Evolutionary conservation across 495 filamentous ascomycete species (phyloP).

Genomic region (Hyaloscypha bicolor): DNA sequence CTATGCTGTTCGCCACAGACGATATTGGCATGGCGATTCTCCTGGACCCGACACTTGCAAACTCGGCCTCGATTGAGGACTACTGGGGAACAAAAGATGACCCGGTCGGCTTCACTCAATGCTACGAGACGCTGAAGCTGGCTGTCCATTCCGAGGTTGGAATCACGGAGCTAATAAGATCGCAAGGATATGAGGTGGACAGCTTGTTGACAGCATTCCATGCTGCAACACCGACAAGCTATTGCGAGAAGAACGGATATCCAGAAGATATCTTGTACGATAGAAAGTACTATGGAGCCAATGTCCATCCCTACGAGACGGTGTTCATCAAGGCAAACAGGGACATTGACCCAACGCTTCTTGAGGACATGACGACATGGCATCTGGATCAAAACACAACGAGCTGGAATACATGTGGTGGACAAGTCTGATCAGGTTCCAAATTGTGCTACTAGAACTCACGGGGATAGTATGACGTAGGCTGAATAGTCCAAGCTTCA

Average conservation of each 20-base stretch:
- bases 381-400: slow-evolving; percentile 17
- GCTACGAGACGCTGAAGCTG: background rate
- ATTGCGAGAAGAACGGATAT: slow-evolving; percentile 17
- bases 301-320: slow-evolving; percentile 40
- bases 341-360: background rate
- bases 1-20: slow-evolving; percentile 14
- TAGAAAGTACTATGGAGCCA: slow-evolving; percentile 26
- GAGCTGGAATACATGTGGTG: background rate
- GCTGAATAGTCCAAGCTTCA: too few species aligned
- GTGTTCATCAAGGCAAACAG: slow-evolving; percentile 37
- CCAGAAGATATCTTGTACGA: slow-evolving; percentile 22
- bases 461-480: too few species aligned
- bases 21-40: slow-evolving; percentile 9
- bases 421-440: background rate
- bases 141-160: slow-evolving; percentile 33
- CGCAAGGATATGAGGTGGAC: slow-evolving; percentile 38
- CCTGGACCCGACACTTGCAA: background rate
- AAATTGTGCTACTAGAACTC: too few species aligned
- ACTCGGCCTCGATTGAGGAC: background rate
- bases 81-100: background rate
- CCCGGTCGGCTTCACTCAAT: background rate
- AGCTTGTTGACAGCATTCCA: slow-evolving; percentile 36
- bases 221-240: slow-evolving; percentile 9
- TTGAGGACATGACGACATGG: slow-evolving; percentile 18
- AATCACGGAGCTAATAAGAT: slow-evolving; percentile 31